Evolutionary conservation across 257 asterid species (phyloP).

Genomic region (Echium plantagineum): DNA sequence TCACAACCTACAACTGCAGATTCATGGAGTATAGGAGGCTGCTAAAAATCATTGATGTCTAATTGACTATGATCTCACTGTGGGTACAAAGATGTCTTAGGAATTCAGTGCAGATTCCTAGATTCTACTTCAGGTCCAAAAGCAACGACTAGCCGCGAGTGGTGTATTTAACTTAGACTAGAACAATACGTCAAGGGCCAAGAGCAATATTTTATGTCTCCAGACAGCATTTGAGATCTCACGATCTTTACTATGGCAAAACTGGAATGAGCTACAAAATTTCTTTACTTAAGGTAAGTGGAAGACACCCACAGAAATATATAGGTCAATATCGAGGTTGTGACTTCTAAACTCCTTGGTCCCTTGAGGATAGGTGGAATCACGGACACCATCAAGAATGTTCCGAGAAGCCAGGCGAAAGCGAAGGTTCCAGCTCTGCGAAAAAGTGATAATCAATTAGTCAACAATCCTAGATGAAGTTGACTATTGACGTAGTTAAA

Average conservation of each 20-base stretch:
- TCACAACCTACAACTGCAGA: no score
- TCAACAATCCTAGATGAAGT: neutral
- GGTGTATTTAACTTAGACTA: neutral
- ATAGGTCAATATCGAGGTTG: constrained; percentile 84
- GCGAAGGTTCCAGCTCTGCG: constrained; percentile 80
- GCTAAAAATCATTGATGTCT: no score
- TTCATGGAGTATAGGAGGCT: no score
- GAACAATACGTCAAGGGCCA: neutral
- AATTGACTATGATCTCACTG: no score
- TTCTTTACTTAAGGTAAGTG: constrained; percentile 58
- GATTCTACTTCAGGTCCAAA: no score
- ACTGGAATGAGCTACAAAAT: constrained; percentile 17
- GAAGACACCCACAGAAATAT: constrained; percentile 83
- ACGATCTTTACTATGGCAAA: constrained; percentile 24
- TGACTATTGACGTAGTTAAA: neutral
- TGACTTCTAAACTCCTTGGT: constrained; percentile 86
- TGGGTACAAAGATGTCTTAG: no score
- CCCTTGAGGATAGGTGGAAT: constrained; percentile 88
- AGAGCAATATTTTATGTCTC: neutral
- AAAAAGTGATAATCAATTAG: neutral
- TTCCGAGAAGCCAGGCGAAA: constrained; percentile 88
- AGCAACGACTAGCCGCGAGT: neutral
- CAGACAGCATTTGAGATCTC: constrained; percentile 10
- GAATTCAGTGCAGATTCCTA: no score
- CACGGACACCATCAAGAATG: constrained; percentile 91